Percentiles rank a stretch among this genome's conserved stretches.
These are phyloP conservation scores for Penicillium sp. DNA, from an alignment of 2,329 filamentous ascomycete genomes.

Conservation along the genomic window DNA sequence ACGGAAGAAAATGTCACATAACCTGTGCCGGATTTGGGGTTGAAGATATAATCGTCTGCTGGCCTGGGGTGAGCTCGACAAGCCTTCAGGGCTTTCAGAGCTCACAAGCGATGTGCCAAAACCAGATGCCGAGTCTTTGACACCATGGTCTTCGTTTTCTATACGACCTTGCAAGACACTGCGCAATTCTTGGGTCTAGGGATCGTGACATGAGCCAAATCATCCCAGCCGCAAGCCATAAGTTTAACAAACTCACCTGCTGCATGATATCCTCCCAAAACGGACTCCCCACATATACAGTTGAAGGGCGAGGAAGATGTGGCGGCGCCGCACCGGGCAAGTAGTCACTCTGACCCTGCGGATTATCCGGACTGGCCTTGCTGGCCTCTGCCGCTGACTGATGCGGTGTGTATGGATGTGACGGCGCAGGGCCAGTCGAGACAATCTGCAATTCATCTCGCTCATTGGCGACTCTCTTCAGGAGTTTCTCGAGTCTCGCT, in stretches of 20 bases:
- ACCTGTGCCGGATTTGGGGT: conserved; percentile 10
- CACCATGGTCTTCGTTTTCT: conserved; percentile 10
- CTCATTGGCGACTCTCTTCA: conserved; percentile 14
- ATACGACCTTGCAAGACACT: conserved; percentile 17
- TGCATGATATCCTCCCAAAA: conserved; percentile 24
- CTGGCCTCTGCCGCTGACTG: neutral
- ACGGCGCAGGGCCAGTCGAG: neutral
- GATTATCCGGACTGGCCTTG: conserved; percentile 5
- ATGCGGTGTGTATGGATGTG: neutral
- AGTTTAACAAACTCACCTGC: conserved; percentile 14
- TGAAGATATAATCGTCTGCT: conserved; percentile 5
- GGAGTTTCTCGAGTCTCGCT: conserved; percentile 20
- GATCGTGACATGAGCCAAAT: neutral
- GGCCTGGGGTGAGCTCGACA: conserved; percentile 7
- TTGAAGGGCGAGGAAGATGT: conserved; percentile 10
- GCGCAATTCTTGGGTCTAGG: conserved; percentile 18
- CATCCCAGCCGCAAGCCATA: too few relatives aligned
- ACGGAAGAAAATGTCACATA: conserved; percentile 22
- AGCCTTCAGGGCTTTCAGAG: conserved; percentile 14
- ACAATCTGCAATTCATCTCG: neutral
- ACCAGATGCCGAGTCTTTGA: conserved; percentile 1
- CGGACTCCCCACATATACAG: conserved; percentile 17
- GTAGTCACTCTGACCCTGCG: conserved; percentile 3
- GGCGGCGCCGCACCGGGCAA: neutral
- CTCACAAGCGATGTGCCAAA: conserved; percentile 12